Conservation (phyloP, 2,329 filamentous ascomycete genomes). For the Macrophomina pseudophaseolina region DNA sequence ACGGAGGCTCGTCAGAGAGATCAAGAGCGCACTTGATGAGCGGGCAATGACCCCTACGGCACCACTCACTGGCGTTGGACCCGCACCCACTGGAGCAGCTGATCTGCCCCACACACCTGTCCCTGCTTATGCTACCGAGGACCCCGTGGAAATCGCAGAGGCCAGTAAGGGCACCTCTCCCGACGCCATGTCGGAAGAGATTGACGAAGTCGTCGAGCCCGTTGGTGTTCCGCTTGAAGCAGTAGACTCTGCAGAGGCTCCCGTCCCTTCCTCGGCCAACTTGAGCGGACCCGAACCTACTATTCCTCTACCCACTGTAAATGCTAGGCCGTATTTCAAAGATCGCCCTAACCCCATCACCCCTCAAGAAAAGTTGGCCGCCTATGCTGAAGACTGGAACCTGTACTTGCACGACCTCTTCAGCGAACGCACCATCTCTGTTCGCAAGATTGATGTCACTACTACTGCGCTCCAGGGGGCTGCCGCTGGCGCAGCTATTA, state of each 20-base stretch:
- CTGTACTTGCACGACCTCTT: conserved; percentile 40
- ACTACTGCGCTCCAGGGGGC: conserved; percentile 52
- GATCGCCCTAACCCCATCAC: neutral
- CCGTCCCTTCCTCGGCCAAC: neutral
- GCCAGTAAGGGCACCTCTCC: neutral
- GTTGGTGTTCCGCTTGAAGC: conserved; percentile 26
- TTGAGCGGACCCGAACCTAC: conserved; percentile 13
- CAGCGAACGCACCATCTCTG: conserved; percentile 51
- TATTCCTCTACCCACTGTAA: conserved; percentile 23
- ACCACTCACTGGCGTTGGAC: neutral
- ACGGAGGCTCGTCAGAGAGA: conserved; percentile 77
- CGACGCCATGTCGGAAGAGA: conserved; percentile 31
- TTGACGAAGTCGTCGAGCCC: conserved; percentile 33
- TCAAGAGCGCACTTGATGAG: conserved; percentile 48
- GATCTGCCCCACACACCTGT: conserved; percentile 3
- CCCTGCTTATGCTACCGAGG: neutral
- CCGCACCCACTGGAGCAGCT: neutral
- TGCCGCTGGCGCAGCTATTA: conserved; percentile 46
- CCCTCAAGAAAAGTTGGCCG: conserved; percentile 1
- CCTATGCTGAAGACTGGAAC: conserved; percentile 26
- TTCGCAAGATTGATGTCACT: conserved; percentile 54
- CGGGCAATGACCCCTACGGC: conserved; percentile 33
- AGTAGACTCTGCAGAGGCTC: neutral
- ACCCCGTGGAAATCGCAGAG: neutral
- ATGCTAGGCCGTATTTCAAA: conserved; percentile 18